Percentiles rank a stretch among this genome's conserved stretches.
These are phyloP conservation scores for Zygosaccharomyces pseudorouxii DNA, from an alignment of 805 yeast species.

Conservation along the genomic window DNA sequence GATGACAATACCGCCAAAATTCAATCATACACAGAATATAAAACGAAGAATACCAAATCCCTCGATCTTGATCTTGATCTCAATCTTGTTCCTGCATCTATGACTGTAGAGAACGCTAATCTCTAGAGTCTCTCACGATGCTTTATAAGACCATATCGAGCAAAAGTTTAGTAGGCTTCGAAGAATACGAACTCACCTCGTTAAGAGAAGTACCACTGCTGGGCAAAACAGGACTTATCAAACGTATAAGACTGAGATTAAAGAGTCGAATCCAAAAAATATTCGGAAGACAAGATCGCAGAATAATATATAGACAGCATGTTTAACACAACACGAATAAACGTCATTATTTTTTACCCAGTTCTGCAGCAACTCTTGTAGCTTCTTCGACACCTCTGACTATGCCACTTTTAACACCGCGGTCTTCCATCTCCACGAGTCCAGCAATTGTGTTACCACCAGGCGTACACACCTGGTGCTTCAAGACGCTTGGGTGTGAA, in stretches of 20 bases:
- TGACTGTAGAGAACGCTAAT: no score
- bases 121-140: background rate
- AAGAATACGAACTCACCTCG: background rate
- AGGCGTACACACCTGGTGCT: constrained; percentile 89
- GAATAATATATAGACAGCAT: background rate
- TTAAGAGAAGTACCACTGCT: background rate
- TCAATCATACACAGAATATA: background rate
- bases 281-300: background rate
- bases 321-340: background rate
- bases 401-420: constrained; percentile 81
- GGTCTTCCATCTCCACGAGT: constrained; percentile 84
- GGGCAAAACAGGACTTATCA: background rate
- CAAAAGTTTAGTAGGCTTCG: background rate
- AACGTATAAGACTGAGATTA: background rate
- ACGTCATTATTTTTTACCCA: constrained; percentile 44
- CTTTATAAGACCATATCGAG: background rate
- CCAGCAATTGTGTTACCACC: constrained; percentile 99
- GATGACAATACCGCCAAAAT: background rate
- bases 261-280: background rate
- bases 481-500: constrained; percentile 82
- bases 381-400: constrained; percentile 89
- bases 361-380: constrained; percentile 64
- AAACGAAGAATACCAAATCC: background rate
- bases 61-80: no score
- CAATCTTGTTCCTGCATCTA: no score